Conservation (phyloP, 1,284 basidiomycete genomes). For the Apiotrichum sp. region DNA sequence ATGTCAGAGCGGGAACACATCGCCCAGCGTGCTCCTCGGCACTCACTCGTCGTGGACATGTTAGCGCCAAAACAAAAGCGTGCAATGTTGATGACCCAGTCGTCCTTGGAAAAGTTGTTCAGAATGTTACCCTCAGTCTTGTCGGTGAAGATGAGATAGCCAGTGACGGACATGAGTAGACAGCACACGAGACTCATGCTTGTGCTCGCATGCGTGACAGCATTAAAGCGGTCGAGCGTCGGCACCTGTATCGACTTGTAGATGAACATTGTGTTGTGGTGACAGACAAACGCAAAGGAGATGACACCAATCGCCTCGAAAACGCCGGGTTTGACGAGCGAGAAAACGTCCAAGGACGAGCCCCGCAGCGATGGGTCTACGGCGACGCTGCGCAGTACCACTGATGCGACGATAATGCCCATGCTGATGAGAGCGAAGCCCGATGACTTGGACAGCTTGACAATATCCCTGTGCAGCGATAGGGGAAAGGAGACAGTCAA, state of each 20-base stretch:
- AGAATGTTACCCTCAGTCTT: constrained; percentile 89
- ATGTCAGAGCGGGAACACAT: background rate
- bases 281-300: constrained; percentile 82
- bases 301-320: constrained; percentile 93
- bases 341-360: constrained; percentile 55
- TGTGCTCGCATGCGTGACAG: constrained; percentile 88
- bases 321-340: constrained; percentile 66
- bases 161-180: constrained; percentile 77
- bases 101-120: constrained; percentile 77
- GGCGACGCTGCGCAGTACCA: constrained; percentile 77
- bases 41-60: constrained; percentile 80
- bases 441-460: constrained; percentile 89
- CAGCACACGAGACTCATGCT: constrained; percentile 73
- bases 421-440: constrained; percentile 85
- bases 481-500: constrained; percentile 87
- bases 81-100: constrained; percentile 84
- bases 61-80: constrained; percentile 93
- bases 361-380: constrained; percentile 76
- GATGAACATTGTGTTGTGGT: constrained; percentile 88
- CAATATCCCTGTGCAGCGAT: constrained; percentile 92
- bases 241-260: constrained; percentile 89
- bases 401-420: constrained; percentile 84
- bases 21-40: background rate
- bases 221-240: constrained; percentile 77
- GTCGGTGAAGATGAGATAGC: constrained; percentile 87